Base-by-base conservation (phyloP, 2,329 filamentous ascomycete genomes). In the Keithomyces neogunnii region DNA sequence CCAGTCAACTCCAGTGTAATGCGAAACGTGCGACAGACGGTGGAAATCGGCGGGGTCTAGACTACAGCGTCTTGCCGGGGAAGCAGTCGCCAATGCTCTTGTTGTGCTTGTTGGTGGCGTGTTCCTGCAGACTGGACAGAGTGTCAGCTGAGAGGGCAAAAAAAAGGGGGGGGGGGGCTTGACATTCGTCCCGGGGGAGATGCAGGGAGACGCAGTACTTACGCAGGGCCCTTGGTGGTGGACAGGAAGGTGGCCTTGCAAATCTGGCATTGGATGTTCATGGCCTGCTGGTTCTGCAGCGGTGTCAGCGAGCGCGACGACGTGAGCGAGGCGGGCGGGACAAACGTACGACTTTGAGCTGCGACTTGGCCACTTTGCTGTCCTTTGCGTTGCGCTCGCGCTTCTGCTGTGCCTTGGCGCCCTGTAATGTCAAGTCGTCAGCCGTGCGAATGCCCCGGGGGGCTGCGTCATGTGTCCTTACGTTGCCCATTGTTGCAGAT, bases 221-320 rank as follows among this genome's bases (percentile, higher is more conserved):
- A 84, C 81, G 85, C 82, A 62, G 84, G 84, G 55, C 78, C 81
- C 64, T 85, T 85, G 55, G 84, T 85, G 36, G 87, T 91, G 74
- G 85, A 85, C 60, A 90, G 78, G 73, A 91, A 90, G 32, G 85
- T 87, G 60, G 85, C 80, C 71, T 84, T 86, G 85, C 87, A 91
- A 62, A 82, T 75, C 59, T 80, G 72, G 77, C 87, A 91, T 69
- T 88, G 84, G 69, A 90, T 88, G 63, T 80, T 84, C 74, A 83
- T 86, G 53, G 87, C 86, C 59, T 84, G 75, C 60, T 79, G 75
- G 73, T 90, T 90, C 84, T 88, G 58, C 54, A 38, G 43, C 36
- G 19, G 28, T 30, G 7, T 19, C 19, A 19, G 19, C 19, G 19
- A 19, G 19, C 19, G 19, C 19, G 19, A 19, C 19, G 19, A 19